These are phyloP conservation scores for Hymenoscyphus linearis DNA, from an alignment of 2,329 filamentous ascomycete species.

Conservation along the genomic window DNA sequence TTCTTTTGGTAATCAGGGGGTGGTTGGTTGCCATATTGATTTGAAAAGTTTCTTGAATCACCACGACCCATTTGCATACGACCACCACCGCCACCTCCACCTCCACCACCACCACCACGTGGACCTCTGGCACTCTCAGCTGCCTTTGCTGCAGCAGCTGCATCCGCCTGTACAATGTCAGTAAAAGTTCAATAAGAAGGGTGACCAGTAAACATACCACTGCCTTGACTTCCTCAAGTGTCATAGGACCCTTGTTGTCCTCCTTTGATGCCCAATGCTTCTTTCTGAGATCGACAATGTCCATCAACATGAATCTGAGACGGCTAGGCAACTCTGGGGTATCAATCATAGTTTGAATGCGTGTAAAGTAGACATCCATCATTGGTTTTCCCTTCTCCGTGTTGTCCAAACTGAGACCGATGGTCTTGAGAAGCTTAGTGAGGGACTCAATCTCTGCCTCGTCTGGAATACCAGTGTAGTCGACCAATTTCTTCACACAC, in stretches of 20 bases:
- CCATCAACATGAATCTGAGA: conserved; percentile 94
- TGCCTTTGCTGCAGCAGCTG: conserved; percentile 73
- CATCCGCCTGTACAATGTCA: conserved; percentile 52
- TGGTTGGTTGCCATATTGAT: conserved; percentile 61
- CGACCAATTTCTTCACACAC: conserved; percentile 93
- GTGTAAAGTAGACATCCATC: conserved; percentile 91
- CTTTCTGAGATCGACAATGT: conserved; percentile 78
- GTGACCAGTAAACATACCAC: conserved; percentile 47
- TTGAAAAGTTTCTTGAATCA: conserved; percentile 79
- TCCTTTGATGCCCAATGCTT: conserved; percentile 82
- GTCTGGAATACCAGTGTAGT: conserved; percentile 88
- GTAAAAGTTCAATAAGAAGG: conserved; percentile 12
- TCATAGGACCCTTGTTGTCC: conserved; percentile 91
- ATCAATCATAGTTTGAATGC: conserved; percentile 77
- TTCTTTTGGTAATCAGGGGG: conserved; percentile 68
- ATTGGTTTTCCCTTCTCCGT: conserved; percentile 78
- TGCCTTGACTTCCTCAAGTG: conserved; percentile 83
- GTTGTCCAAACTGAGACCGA: conserved; percentile 79
- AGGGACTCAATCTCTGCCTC: conserved; percentile 96
- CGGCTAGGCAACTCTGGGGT: conserved; percentile 78
- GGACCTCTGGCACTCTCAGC: conserved; percentile 61
- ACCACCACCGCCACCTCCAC: conserved; percentile 57
- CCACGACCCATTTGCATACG: conserved; percentile 74
- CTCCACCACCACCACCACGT: conserved; percentile 50
- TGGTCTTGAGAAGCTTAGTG: conserved; percentile 85